Evolutionary conservation across 768 basidiomycete genomes (phyloP).

Genomic region (Boletus patriciae): DNA sequence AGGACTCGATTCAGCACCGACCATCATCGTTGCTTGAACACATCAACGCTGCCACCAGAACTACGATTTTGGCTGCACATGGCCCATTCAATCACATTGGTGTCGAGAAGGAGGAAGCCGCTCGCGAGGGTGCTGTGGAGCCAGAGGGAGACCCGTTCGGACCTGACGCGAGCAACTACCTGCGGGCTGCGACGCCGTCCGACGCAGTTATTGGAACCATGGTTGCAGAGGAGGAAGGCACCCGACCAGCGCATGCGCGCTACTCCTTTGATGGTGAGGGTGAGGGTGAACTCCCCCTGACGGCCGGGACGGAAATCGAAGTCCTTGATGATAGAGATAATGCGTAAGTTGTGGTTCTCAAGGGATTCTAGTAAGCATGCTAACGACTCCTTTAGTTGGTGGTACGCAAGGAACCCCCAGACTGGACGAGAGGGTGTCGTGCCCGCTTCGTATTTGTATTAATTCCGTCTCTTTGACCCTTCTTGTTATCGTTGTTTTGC

Average conservation of each 20-base stretch:
- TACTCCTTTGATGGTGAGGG: conserved; percentile 80
- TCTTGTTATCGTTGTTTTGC: conserved; percentile 33
- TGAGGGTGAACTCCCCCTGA: conserved; percentile 74
- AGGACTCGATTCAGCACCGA: conserved; percentile 72
- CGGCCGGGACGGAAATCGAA: conserved; percentile 68
- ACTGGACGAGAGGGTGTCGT: conserved; percentile 87
- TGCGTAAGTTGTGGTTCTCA: conserved; percentile 51
- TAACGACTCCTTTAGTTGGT: conserved; percentile 64
- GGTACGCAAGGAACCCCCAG: conserved; percentile 82
- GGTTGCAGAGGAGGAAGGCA: conserved; percentile 59
- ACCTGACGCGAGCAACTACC: conserved; percentile 73
- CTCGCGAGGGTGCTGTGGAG: conserved; percentile 37
- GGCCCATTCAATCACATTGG: conserved; percentile 39
- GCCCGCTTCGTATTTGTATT: conserved; percentile 89
- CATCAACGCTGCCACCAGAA: conserved; percentile 86
- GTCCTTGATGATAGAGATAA: conserved; percentile 79
- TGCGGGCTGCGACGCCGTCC: conserved; percentile 79
- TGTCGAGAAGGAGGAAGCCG: conserved; percentile 54
- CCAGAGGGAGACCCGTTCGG: conserved; percentile 55
- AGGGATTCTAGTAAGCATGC: background rate
- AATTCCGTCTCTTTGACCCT: conserved; percentile 33
- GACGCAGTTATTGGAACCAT: conserved; percentile 65
- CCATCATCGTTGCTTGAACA: conserved; percentile 88
- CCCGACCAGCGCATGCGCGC: conserved; percentile 74
- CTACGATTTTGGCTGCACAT: conserved; percentile 66